Percentiles rank a stretch among this genome's conserved stretches.
phyloP scores from a whole-genome alignment of 2,329 filamentous ascomycete genomes.

The Epicoccum sorghinum region DNA sequence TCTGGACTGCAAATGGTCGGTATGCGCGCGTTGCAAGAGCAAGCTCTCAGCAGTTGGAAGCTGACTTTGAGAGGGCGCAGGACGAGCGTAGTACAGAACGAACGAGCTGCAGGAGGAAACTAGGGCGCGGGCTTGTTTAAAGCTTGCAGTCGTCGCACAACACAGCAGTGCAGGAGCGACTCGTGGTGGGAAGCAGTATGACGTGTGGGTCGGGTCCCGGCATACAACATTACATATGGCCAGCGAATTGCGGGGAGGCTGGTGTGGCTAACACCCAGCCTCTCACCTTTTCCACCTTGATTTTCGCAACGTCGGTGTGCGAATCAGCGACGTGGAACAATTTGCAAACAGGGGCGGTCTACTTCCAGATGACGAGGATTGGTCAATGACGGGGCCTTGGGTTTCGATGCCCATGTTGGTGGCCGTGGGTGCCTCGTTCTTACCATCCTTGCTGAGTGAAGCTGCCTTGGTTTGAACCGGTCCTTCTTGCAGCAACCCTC shows the following conservation, averaged over 20 bases:
- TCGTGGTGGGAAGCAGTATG: conserved; percentile 13
- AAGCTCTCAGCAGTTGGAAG: not conserved
- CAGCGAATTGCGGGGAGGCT: conserved; percentile 13
- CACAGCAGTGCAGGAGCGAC: conserved; percentile 17
- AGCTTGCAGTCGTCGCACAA: conserved; percentile 14
- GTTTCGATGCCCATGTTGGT: not conserved
- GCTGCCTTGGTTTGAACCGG: conserved; percentile 11
- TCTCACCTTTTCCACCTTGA: conserved; percentile 8
- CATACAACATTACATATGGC: not conserved
- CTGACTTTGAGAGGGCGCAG: not conserved
- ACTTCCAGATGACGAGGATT: not conserved
- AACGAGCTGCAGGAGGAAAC: conserved; percentile 4
- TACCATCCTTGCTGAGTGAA: conserved; percentile 3
- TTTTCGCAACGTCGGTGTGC: conserved; percentile 1
- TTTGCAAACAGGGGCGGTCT: not conserved
- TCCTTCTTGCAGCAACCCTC: not conserved
- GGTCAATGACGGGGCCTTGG: not conserved
- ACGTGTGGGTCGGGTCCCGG: conserved; percentile 11
- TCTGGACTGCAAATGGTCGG: not conserved
- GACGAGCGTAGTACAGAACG: conserved; percentile 8
- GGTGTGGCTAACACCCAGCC: conserved; percentile 14
- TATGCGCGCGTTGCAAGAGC: not conserved
- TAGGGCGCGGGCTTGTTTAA: conserved; percentile 10
- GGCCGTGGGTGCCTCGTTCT: conserved; percentile 4
- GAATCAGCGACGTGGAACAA: conserved; percentile 9